phyloP scores from a whole-genome alignment of 352 stramenopile genomes.

The Globisporangium spiculum region DNA sequence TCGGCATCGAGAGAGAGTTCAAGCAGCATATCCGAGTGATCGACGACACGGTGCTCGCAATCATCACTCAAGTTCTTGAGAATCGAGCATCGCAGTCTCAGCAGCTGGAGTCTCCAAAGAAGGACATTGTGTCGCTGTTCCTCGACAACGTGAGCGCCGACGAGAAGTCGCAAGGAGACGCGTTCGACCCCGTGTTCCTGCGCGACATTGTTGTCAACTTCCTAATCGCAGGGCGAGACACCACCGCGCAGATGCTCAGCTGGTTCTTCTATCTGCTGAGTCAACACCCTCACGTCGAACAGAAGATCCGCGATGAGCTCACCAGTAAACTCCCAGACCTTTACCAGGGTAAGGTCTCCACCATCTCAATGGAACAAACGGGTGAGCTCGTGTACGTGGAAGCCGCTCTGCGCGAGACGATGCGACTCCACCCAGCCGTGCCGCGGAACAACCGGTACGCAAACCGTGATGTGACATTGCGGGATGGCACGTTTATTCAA shows the following conservation, averaged over 20 bases:
- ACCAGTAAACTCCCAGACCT: background rate
- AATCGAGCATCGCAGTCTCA: background rate
- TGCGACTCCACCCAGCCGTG: background rate
- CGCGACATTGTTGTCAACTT: background rate
- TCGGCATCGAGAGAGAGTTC: conserved; percentile 22
- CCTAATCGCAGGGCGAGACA: background rate
- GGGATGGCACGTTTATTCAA: background rate
- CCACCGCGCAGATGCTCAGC: background rate
- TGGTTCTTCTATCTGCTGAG: background rate
- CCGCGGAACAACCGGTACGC: background rate
- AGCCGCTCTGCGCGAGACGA: background rate
- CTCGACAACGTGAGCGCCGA: background rate
- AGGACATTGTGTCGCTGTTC: background rate
- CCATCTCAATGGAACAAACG: background rate
- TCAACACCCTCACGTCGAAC: background rate
- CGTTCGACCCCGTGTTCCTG: background rate
- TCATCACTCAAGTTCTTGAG: conserved; percentile 16
- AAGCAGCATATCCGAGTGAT: conserved; percentile 6
- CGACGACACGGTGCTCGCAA: conserved; percentile 4
- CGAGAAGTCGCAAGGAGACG: background rate
- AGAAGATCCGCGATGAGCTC: background rate
- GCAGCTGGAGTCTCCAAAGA: background rate
- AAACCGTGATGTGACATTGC: background rate
- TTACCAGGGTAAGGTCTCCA: background rate
- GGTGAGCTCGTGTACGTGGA: background rate